Percentiles rank a stretch among this genome's conserved stretches.
These are phyloP conservation scores for Aspergillus homomorphus DNA, from an alignment of 495 filamentous ascomycete genomes.

Conservation along the genomic window DNA sequence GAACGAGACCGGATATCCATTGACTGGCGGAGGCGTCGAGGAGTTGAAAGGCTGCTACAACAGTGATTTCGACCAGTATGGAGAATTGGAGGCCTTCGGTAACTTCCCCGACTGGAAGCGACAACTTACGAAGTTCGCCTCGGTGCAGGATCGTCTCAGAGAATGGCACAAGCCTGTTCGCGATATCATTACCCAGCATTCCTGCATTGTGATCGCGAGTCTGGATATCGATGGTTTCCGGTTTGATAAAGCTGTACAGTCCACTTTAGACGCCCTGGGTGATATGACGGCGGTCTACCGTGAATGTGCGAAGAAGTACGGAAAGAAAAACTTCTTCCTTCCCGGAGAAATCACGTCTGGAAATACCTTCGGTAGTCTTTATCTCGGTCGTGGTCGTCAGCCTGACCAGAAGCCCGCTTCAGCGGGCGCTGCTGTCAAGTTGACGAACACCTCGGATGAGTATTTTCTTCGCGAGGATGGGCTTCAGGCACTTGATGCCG, in stretches of 20 bases:
- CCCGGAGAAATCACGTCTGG: constrained; percentile 46
- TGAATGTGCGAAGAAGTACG: constrained; percentile 36
- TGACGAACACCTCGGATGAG: constrained; percentile 30
- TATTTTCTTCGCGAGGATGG: constrained; percentile 32
- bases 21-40: constrained; percentile 23
- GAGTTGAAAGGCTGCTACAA: constrained; percentile 35
- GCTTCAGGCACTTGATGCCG: constrained; percentile 39
- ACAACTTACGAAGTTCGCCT: constrained; percentile 39
- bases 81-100: constrained; percentile 43
- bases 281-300: constrained; percentile 41
- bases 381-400: constrained; percentile 37
- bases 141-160: constrained; percentile 41
- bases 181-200: constrained; percentile 30
- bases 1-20: constrained; percentile 40
- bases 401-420: constrained; percentile 31
- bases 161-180: constrained; percentile 39
- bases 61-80: constrained; percentile 44
- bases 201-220: constrained; percentile 40
- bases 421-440: constrained; percentile 32
- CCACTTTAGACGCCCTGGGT: constrained; percentile 44
- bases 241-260: constrained; percentile 47
- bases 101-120: constrained; percentile 42
- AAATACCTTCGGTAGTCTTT: constrained; percentile 34
- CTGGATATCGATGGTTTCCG: constrained; percentile 50
- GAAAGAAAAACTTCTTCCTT: constrained; percentile 50